Base-by-base conservation (phyloP, 1,139 yeast genomes). In the Candida mesenterica region DNA sequence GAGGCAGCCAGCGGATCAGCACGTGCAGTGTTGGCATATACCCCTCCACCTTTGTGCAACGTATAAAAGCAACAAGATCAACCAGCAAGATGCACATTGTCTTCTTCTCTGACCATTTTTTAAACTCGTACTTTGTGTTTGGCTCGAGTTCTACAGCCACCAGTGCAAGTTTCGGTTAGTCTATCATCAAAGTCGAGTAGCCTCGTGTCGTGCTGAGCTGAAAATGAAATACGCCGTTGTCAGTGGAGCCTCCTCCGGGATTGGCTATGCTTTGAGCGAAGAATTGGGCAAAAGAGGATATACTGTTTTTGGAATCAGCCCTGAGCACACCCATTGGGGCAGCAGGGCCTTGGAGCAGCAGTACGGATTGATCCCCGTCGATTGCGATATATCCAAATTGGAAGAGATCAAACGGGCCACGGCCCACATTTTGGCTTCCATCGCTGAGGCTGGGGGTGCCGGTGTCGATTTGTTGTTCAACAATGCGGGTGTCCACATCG, bases 181-280 rank as follows among this genome's bases (percentile, higher is more conserved):
- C n/a, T n/a, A n/a, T n/a, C n/a, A n/a, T n/a, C n/a, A n/a, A n/a
- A n/a, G n/a, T n/a, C n/a, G n/a, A n/a, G n/a, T n/a, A n/a, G n/a
- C n/a, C n/a, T n/a, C n/a, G n/a, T n/a, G n/a, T n/a, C n/a, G n/a
- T n/a, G n/a, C n/a, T n/a, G 29, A 26, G 7, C 12, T 15, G 30
- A 18, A 15, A 16, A 28, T 18, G 20, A 51, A 49, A 31, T 53
- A 52, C 46, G 72, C 72, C 8, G 52, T 67, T 4, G 49, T 67
- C 16, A 57, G 68, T 1, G 72, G 72, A 3, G 70, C 71, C 3
- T 61, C 70, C 3, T 57, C 67, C 3, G 72, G 72, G 3, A 67
- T 66, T 36, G 73, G 73, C 2, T 61, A 52, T 38, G 55, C 57
- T 14, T 32, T 65, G 33, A 50, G 65, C 9, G 46, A 48, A 15